Evolutionary conservation across 139 green algal species (phyloP), one percentile per base, ranked within the genome.

Genomic region (Eudorina sp.): DNA sequence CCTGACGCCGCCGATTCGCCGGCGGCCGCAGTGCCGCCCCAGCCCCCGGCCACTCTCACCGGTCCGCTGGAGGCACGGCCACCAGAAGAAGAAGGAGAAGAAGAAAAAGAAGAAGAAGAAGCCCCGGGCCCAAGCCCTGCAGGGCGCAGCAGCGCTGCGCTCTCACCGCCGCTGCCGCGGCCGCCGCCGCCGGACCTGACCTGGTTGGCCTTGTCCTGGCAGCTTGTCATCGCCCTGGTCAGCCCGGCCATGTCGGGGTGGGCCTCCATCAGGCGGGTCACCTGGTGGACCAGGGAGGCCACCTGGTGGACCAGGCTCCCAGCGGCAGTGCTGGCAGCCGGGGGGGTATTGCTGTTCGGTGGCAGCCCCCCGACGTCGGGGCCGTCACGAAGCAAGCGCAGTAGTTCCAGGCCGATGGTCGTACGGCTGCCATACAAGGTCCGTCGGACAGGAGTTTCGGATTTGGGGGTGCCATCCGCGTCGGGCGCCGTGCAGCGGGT

Each of bases 341-440:
- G 46, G 9, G 8, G 46, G 21, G 74, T 80, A 60, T 48, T 4
- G 46, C 45, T 81, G 70, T 43, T 3, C 8, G 62, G 4, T 41
- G 62, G 29, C 41, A 14, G 40, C 14, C 34, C 51, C n/a, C 13
- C n/a, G 19, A 69, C 16, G 34, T 48, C 48, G 18, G 3, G 75
- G 18, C 19, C 75, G 9, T 46, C n/a, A 8, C 40, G 36, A 0
- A 85, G 78, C 27, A 77, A 27, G 19, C 53, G 29, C 34, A 86
- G 79, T 0, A 86, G 62, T 29, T 86, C 41, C 27, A 25, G 79
- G 4, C 79, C 79, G 0, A 62, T 21, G 29, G 58, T 43, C 16
- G 41, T 64, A 62, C 79, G 79, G 29, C 79, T 86, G 55, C 79
- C 79, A 60, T 86, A 86, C 0, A 86, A 34, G 43, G 14, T 86